Conservation (phyloP, 768 basidiomycete genomes). For the Dioszegia aurantiaca region DNA sequence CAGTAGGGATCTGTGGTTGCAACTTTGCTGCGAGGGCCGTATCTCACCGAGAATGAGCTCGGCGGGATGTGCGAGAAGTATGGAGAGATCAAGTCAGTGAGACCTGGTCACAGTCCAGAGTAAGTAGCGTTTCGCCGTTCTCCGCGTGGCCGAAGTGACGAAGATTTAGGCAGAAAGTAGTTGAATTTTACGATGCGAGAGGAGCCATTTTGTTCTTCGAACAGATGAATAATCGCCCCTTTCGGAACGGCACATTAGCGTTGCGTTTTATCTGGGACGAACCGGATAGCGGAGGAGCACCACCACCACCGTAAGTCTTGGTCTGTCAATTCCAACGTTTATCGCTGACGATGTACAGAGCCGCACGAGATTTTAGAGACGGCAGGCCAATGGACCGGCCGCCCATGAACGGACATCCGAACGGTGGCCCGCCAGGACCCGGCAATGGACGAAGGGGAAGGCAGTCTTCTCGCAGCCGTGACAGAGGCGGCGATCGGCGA, state of each 20-base stretch:
- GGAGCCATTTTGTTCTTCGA: slow-evolving; percentile 78
- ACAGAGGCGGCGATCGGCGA: slow-evolving; percentile 9
- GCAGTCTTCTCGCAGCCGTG: neutral
- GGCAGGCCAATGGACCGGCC: neutral
- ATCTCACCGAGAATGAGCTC: slow-evolving; percentile 80
- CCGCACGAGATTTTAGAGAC: neutral
- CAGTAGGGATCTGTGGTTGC: slow-evolving; percentile 75
- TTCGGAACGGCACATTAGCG: slow-evolving; percentile 84
- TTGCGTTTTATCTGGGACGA: slow-evolving; percentile 82
- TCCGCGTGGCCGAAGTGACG: slow-evolving; percentile 57
- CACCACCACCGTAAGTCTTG: slow-evolving; percentile 53
- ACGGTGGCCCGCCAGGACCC: neutral
- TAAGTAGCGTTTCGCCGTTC: slow-evolving; percentile 48
- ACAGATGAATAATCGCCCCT: slow-evolving; percentile 69
- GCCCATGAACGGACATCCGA: neutral
- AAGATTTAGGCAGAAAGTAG: slow-evolving; percentile 70
- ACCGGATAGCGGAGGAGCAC: slow-evolving; percentile 58
- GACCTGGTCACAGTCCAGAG: slow-evolving; percentile 52
- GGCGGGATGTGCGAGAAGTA: slow-evolving; percentile 80
- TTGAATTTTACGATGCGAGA: slow-evolving; percentile 86
- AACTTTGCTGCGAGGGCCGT: slow-evolving; percentile 66
- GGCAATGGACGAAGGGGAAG: neutral
- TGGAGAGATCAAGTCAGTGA: slow-evolving; percentile 82
- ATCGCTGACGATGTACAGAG: neutral
- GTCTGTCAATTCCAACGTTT: neutral